Evolutionary conservation across 2,329 filamentous ascomycete genomes (phyloP).

Genomic region (Diaporthe velutina): DNA sequence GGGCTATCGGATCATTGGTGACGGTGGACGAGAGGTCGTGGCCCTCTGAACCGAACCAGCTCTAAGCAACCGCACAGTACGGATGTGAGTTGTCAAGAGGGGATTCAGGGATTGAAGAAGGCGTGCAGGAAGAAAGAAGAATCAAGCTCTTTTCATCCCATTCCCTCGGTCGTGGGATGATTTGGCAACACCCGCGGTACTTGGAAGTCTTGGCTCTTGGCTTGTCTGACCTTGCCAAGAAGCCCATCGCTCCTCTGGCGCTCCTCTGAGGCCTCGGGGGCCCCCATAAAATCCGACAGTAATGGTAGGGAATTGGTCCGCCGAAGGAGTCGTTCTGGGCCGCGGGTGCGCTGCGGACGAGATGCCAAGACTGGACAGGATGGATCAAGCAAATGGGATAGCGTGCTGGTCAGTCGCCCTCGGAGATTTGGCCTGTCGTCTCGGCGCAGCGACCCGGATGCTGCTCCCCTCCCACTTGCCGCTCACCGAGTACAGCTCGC

Average conservation of each 20-base stretch:
- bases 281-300: conserved; percentile 23
- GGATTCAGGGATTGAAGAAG: background rate
- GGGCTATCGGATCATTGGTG: conserved; percentile 28
- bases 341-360: background rate
- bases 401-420: conserved; percentile 24
- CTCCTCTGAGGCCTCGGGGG: conserved; percentile 9
- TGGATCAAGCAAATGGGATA: conserved; percentile 23
- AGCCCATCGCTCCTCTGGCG: conserved; percentile 26
- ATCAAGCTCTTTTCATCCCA: conserved; percentile 12
- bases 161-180: background rate
- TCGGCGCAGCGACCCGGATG: conserved; percentile 17
- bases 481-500: conserved; percentile 6
- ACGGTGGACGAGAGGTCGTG: conserved; percentile 23
- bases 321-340: background rate
- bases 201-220: conserved; percentile 34
- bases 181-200: conserved; percentile 16
- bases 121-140: background rate
- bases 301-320: conserved; percentile 20
- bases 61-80: conserved; percentile 10
- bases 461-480: conserved; percentile 5
- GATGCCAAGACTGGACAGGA: conserved; percentile 24
- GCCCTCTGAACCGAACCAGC: conserved; percentile 16
- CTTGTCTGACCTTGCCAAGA: conserved; percentile 36
- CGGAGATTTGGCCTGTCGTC: conserved; percentile 18
- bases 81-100: background rate